Base-by-base conservation (phyloP, 805 yeast genomes). In the Schwanniomyces occidentalis region DNA sequence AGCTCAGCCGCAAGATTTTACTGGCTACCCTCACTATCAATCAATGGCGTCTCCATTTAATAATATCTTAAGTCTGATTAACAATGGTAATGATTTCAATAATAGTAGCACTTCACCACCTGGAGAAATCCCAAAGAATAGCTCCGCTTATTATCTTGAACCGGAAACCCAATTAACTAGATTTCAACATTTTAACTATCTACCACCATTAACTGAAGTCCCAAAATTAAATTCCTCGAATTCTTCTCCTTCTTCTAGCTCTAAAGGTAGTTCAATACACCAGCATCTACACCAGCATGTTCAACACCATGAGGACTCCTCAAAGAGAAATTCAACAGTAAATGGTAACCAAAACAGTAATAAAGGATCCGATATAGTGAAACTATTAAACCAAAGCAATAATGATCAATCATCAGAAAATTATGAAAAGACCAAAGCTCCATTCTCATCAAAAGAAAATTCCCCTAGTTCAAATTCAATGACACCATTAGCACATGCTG, bases 111-210 rank as follows among this genome's bases (percentile, higher is more conserved):
- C 37, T 3, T 25, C 30, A 7, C 38, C 38, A 18, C 26, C 19
- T n/a, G n/a, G 23, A 8, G 30, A 27, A 17, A 18, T 27, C 16
- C 6, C 17, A 4, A n/a, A 15, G 15, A 34, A 30, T 28, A 31
- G 30, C 14, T 30, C 34, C 30, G 33, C 25, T 16, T 41, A 16
- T 29, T 65, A 44, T 27, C 35, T 58, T 14, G 76, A 73, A 35
- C 76, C 78, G 4, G 83, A 78, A 35, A 60, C 78, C 4, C 76
- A 74, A 22, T 61, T 79, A 2, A 69, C 75, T 28, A 61, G 90
- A 51, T 75, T 67, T 39, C 80, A 80, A 31, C 93, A 84, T 62
- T 84, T 84, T 65, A 83, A 82, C 54, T 82, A 81, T 48, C 59
- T 84, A 16, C 87, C 90, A 9, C 83, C 89, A 2, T 55, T 75